Conservation (phyloP, 2,329 filamentous ascomycete species). For the Talaromyces sp. region DNA sequence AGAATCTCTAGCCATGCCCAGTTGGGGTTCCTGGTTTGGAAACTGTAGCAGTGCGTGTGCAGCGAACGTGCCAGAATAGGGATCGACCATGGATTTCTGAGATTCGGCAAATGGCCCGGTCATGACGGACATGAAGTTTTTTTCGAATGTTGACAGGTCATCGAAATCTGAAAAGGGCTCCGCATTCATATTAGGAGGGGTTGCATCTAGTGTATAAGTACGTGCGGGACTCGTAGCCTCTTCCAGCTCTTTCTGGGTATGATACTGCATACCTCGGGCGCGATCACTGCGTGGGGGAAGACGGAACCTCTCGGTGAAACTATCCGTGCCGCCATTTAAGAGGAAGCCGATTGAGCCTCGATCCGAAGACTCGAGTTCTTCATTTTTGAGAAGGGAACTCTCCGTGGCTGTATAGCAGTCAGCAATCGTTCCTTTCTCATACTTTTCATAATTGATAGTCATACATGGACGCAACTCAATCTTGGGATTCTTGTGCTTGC, state of each 20-base stretch:
- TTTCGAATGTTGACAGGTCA: constrained; percentile 29
- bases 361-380: constrained; percentile 34
- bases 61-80: constrained; percentile 19
- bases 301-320: constrained; percentile 43
- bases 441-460: neutral
- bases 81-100: constrained; percentile 22
- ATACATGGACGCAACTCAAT: constrained; percentile 20
- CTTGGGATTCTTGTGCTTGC: constrained; percentile 19
- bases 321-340: constrained; percentile 43
- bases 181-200: constrained; percentile 20
- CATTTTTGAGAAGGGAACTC: constrained; percentile 20
- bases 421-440: neutral
- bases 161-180: constrained; percentile 19
- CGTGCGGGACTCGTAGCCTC: constrained; percentile 20
- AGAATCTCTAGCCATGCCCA: constrained; percentile 20
- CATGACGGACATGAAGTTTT: constrained; percentile 36
- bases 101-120: constrained; percentile 31
- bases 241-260: constrained; percentile 27
- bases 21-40: constrained; percentile 18
- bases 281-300: constrained; percentile 39
- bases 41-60: constrained; percentile 18
- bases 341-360: constrained; percentile 45
- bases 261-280: constrained; percentile 32
- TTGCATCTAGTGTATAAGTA: constrained; percentile 18
- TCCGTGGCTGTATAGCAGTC: constrained; percentile 10